Base-by-base conservation (phyloP, 1,284 basidiomycete genomes). In the Cerrena zonata region DNA sequence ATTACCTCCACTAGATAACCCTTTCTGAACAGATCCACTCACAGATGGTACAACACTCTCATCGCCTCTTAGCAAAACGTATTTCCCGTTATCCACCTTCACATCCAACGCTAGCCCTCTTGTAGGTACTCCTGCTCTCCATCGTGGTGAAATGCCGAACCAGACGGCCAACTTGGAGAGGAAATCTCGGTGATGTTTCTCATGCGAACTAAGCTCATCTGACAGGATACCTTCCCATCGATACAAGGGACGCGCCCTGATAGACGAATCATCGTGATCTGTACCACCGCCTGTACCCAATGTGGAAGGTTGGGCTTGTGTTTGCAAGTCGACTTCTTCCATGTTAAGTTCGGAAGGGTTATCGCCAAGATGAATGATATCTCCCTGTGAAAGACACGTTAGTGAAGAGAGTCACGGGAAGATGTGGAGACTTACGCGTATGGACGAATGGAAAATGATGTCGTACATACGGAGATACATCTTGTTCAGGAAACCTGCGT, bases 391-490 rank as follows among this genome's bases (percentile, higher is more conserved):
- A 25, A 45, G 39, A 36, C 19, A 36, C 40, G 45, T 49, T n/a
- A 42, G 39, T 19, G 11, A n/a, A 2, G 24, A 21, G 24, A 23
- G 23, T 15, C 5, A 18, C 7, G 7, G 41, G 18, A 40, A 19
- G 24, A 26, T 7, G 30, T 23, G 7, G 36, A 25, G n/a, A 61
- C 73, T 53, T 55, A 82, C 83, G 58, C 69, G 65, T 25, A 67
- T 69, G 5, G 78, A 77, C 34, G 75, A 72, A 43, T 71, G 75
- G 61, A 84, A 90, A 3, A 79, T 78, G n/a, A 81, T 77, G 54
- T 89, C 83, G 62, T 90, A 87, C 61, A 91, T 69, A 18, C 84
- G 77, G 40, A 88, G 70, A 64, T 90, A 89, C 26, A 89, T 64
- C 62, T 84, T 85, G 68, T 91, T 91, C 54, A 91, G 63, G 53